Percentiles rank a stretch among this genome's conserved stretches.
phyloP scores from a whole-genome alignment of 2,329 filamentous ascomycete species.

The Ambrosiella beaveri region DNA sequence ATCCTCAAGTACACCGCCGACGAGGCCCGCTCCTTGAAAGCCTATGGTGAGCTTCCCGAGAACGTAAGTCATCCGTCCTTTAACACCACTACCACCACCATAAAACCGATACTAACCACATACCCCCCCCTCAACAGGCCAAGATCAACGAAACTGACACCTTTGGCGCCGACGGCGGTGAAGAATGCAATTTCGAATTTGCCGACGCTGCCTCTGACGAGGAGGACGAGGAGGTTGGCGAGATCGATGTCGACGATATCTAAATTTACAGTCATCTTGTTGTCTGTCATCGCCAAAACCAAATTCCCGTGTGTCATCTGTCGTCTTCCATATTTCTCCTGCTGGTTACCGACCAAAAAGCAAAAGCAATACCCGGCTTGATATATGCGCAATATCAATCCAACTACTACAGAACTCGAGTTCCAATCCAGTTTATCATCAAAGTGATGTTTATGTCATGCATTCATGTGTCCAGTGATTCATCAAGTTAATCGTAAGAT shows the following conservation, averaged over 20 bases:
- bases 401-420: background rate
- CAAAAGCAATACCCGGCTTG: background rate
- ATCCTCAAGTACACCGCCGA: constrained; percentile 93
- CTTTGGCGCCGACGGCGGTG: constrained; percentile 77
- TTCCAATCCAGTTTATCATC: background rate
- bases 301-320: constrained; percentile 12
- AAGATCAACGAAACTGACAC: constrained; percentile 99
- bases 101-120: background rate
- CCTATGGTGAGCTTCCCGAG: constrained; percentile 93
- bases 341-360: background rate
- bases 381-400: constrained; percentile 1
- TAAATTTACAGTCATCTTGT: constrained; percentile 28
- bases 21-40: constrained; percentile 87
- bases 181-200: constrained; percentile 96
- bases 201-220: constrained; percentile 65
- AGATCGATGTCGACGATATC: constrained; percentile 92
- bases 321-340: background rate
- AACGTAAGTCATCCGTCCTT: constrained; percentile 23
- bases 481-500: no score
- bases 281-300: background rate
- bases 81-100: background rate
- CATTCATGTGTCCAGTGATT: no score
- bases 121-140: constrained; percentile 27
- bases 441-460: background rate
- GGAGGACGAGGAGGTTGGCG: constrained; percentile 45